Percentiles rank a stretch among this genome's conserved stretches.
phyloP scores from a whole-genome alignment of 805 yeast genomes.

The Lipomyces anomalus region DNA sequence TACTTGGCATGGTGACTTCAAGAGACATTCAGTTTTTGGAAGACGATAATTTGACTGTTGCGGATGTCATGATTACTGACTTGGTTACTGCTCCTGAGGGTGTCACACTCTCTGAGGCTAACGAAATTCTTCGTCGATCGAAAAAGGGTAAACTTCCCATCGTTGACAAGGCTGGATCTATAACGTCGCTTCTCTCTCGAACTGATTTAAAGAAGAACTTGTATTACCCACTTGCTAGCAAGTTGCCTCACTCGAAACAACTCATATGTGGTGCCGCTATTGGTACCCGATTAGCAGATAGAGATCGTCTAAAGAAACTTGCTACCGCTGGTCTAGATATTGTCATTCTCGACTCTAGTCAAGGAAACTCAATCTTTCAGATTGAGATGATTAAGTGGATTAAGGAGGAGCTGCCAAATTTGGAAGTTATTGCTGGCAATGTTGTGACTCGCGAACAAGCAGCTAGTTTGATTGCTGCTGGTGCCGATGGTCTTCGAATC shows the following conservation, averaged over 20 bases:
- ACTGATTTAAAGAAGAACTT: slow-evolving; percentile 96
- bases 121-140: slow-evolving; percentile 80
- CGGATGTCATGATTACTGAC: slow-evolving; percentile 85
- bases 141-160: slow-evolving; percentile 98
- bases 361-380: slow-evolving; percentile 96
- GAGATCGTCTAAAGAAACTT: slow-evolving; percentile 71
- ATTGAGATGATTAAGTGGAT: slow-evolving; percentile 88
- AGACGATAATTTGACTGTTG: slow-evolving; percentile 52
- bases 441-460: slow-evolving; percentile 99
- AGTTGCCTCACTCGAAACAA: slow-evolving; percentile 88
- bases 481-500: slow-evolving; percentile 96
- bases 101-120: slow-evolving; percentile 77
- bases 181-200: slow-evolving; percentile 85
- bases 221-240: slow-evolving; percentile 89
- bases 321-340: slow-evolving; percentile 97
- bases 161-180: slow-evolving; percentile 66
- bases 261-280: slow-evolving; percentile 97
- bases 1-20: slow-evolving; percentile 91
- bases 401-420: slow-evolving; percentile 68
- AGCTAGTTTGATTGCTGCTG: slow-evolving; percentile 87
- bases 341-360: slow-evolving; percentile 91
- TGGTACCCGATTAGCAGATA: slow-evolving; percentile 89
- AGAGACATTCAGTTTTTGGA: slow-evolving; percentile 96
- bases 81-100: slow-evolving; percentile 80
- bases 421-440: slow-evolving; percentile 94